phyloP scores from a whole-genome alignment of 2,329 filamentous ascomycete species.

The Penicillium sclerotigenum region DNA sequence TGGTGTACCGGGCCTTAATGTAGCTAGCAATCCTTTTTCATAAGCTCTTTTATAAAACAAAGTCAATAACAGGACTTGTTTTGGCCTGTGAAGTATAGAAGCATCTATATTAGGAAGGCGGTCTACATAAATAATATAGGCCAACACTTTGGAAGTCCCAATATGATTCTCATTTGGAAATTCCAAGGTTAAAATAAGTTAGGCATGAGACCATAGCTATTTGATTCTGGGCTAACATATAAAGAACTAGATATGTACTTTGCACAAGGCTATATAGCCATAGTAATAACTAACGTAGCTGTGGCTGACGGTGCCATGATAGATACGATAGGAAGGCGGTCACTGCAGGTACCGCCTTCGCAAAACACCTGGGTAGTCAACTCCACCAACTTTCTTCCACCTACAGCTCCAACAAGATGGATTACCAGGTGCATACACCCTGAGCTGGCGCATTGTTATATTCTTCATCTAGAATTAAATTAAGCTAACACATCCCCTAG shows the following conservation, averaged over 20 bases:
- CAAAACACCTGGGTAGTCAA: conserved; percentile 12
- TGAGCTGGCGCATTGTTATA: no score
- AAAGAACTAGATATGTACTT: neutral
- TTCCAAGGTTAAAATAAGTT: neutral
- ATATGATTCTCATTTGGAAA: neutral
- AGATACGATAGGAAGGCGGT: neutral
- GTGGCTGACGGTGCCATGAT: neutral
- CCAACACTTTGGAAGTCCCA: neutral
- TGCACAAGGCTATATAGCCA: neutral
- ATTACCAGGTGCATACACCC: conserved; percentile 47
- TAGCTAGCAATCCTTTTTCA: neutral
- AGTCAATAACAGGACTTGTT: neutral
- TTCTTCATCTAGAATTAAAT: neutral
- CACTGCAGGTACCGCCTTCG: neutral
- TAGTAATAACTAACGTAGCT: neutral
- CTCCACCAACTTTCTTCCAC: conserved; percentile 7
- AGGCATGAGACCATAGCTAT: neutral
- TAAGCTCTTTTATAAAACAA: neutral
- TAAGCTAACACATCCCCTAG: conserved; percentile 44
- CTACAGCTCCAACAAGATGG: conserved; percentile 37
- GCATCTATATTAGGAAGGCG: neutral
- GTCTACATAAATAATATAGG: neutral
- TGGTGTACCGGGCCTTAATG: no score
- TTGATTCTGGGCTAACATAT: neutral
- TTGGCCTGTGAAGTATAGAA: neutral